phyloP scores from a whole-genome alignment of 208 protist genomes.

The Kentomonas sorsogonicus region DNA sequence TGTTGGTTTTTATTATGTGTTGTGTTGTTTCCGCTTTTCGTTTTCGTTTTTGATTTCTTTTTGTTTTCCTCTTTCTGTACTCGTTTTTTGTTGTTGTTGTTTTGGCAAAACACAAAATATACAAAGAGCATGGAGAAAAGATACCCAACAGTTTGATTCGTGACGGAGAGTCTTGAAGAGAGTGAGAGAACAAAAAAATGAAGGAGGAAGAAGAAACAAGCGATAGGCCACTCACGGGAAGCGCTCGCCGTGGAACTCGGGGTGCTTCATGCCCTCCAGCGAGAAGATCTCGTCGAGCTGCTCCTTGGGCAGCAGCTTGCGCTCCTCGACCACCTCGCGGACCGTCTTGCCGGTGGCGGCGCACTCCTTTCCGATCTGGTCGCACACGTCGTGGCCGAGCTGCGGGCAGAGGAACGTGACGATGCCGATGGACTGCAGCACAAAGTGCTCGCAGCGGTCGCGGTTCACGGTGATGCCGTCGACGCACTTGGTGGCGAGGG shows the following conservation, averaged over 20 bases:
- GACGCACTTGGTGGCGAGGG: slow-evolving; percentile 73
- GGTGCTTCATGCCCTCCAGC: slow-evolving; percentile 15
- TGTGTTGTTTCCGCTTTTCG: background rate
- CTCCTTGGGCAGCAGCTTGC: background rate
- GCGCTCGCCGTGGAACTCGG: slow-evolving; percentile 14
- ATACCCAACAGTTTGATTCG: no score
- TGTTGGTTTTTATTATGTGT: background rate
- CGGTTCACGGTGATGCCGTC: slow-evolving; percentile 71
- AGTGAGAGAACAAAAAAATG: background rate
- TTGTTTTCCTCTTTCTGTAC: no score
- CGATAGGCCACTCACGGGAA: slow-evolving; percentile 2
- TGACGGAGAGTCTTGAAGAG: no score
- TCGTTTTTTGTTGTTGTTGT: background rate
- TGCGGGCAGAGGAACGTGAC: slow-evolving; percentile 91
- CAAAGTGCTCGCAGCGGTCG: slow-evolving; percentile 37
- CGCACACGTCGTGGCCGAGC: slow-evolving; percentile 89
- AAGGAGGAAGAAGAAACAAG: background rate
- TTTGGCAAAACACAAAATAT: background rate
- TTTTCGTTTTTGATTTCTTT: background rate
- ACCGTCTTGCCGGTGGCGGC: slow-evolving; percentile 16
- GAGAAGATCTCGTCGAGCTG: slow-evolving; percentile 19
- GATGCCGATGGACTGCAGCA: slow-evolving; percentile 83
- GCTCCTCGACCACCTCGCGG: slow-evolving; percentile 11
- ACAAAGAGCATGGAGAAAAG: background rate
- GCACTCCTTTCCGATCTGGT: slow-evolving; percentile 63